These are phyloP conservation scores for Calonectria pauciramosa DNA, from an alignment of 2,329 filamentous ascomycete genomes.

Conservation along the genomic window DNA sequence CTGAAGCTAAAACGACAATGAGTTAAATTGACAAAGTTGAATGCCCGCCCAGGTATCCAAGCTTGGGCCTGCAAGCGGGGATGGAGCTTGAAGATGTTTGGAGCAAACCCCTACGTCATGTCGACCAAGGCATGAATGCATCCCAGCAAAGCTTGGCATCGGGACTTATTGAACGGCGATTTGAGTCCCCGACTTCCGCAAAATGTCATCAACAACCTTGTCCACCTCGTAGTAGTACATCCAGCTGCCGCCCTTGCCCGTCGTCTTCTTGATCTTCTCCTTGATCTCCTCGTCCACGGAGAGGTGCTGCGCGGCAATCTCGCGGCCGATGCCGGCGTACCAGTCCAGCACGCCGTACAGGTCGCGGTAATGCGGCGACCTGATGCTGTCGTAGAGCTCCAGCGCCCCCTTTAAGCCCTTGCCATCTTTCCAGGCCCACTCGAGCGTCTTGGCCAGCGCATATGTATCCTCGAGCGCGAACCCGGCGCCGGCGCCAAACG, in stretches of 20 bases:
- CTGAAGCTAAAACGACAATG: neutral
- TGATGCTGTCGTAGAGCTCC: slow-evolving; percentile 43
- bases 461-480: slow-evolving; percentile 54
- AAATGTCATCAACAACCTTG: slow-evolving; percentile 29
- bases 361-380: slow-evolving; percentile 47
- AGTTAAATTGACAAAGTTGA: neutral
- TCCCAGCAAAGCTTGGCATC: neutral
- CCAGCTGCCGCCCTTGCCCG: slow-evolving; percentile 40
- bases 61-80: neutral
- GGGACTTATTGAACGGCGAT: neutral
- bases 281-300: slow-evolving; percentile 43
- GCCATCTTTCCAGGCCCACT: slow-evolving; percentile 39
- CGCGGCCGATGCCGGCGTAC: slow-evolving; percentile 34
- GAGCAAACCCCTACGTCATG: neutral
- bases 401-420: slow-evolving; percentile 38
- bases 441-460: slow-evolving; percentile 39
- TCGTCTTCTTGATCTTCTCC: slow-evolving; percentile 36
- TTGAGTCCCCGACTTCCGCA: neutral
- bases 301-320: slow-evolving; percentile 33
- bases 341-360: slow-evolving; percentile 45
- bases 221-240: slow-evolving; percentile 47
- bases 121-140: neutral
- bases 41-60: neutral
- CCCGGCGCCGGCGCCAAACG: slow-evolving; percentile 55
- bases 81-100: neutral